Percentiles rank a stretch among this genome's conserved stretches.
Evolutionary conservation across 1,139 yeast species (phyloP).

Genomic region (Suhomyces wounanorum): DNA sequence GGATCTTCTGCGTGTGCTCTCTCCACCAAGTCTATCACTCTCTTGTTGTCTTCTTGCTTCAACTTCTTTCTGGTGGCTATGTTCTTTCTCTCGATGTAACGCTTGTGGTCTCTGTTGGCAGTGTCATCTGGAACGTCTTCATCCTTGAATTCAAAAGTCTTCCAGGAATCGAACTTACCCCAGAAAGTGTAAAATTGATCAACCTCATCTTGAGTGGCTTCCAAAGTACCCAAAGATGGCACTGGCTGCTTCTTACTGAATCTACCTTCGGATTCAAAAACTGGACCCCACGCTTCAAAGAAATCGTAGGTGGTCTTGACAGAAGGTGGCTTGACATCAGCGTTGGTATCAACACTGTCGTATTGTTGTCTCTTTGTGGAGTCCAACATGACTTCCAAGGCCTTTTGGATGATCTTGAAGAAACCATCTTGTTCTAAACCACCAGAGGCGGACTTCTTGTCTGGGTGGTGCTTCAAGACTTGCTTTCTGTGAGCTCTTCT

Average conservation of each 20-base stretch:
- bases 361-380: constrained; percentile 85
- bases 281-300: constrained; percentile 91
- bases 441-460: constrained; percentile 87
- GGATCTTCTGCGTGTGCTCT: constrained; percentile 91
- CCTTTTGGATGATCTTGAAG: constrained; percentile 97
- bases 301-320: constrained; percentile 70
- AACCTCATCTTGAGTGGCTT: constrained; percentile 76
- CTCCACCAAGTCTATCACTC: constrained; percentile 84
- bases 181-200: constrained; percentile 89
- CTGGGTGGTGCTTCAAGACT: constrained; percentile 97
- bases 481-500: constrained; percentile 97
- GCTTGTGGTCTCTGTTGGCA: constrained; percentile 98
- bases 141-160: constrained; percentile 95
- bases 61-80: constrained; percentile 94
- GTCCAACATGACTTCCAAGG: constrained; percentile 87
- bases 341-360: constrained; percentile 91
- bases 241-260: constrained; percentile 91
- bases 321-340: constrained; percentile 81
- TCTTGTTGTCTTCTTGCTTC: constrained; percentile 96
- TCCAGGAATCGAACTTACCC: constrained; percentile 98
- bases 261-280: constrained; percentile 86
- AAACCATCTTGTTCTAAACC: constrained; percentile 93
- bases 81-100: constrained; percentile 97
- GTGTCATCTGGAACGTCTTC: constrained; percentile 99
- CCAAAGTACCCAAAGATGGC: constrained; percentile 72